A percentile compares a stretch with the other conserved stretches of the same genome.
These are phyloP conservation scores for Botrytis byssoidea DNA, from an alignment of 2,329 filamentous ascomycete species.

Conservation along the genomic window DNA sequence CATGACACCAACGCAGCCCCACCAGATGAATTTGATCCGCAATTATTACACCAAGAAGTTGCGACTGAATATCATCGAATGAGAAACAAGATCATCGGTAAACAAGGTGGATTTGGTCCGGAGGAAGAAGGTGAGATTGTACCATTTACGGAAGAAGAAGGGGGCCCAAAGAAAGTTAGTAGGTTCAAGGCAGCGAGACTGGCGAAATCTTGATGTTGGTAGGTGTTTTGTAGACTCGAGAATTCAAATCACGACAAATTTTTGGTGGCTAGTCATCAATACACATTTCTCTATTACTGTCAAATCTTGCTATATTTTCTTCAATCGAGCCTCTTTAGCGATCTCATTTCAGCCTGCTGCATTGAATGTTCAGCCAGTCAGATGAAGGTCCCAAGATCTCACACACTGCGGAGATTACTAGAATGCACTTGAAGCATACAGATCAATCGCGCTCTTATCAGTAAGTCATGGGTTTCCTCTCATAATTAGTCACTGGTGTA, in stretches of 20 bases:
- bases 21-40: conserved; percentile 69
- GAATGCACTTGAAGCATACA: neutral
- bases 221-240: conserved; percentile 15
- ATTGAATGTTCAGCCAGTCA: neutral
- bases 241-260: conserved; percentile 6
- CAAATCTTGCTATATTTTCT: neutral
- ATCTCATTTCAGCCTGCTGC: neutral
- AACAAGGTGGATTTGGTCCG: conserved; percentile 76
- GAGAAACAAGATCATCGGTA: conserved; percentile 79
- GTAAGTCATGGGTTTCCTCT: neutral
- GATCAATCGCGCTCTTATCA: neutral
- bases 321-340: neutral
- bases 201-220: conserved; percentile 40
- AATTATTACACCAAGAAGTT: conserved; percentile 72
- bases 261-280: neutral
- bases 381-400: neutral
- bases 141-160: conserved; percentile 64
- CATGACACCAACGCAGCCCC: conserved; percentile 40
- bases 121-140: conserved; percentile 64
- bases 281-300: neutral
- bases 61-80: conserved; percentile 79
- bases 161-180: conserved; percentile 63
- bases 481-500: neutral
- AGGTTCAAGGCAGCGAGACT: conserved; percentile 72
- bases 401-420: no score